Evolutionary conservation across 2,329 filamentous ascomycete species (phyloP).

Genomic region (Cryphonectria carpinicola): DNA sequence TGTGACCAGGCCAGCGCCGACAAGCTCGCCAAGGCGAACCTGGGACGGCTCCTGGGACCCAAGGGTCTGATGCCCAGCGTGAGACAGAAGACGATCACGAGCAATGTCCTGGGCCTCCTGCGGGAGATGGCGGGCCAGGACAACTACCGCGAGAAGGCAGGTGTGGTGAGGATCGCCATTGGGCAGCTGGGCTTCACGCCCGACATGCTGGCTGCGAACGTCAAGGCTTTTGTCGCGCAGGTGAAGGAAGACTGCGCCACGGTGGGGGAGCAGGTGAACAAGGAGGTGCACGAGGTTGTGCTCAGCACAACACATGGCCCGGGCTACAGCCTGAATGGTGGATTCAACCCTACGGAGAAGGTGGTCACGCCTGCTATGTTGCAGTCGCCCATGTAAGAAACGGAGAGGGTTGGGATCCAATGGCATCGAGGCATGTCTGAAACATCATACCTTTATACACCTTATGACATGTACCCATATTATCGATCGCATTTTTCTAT

Average conservation of each 20-base stretch:
- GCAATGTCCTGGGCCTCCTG: slow-evolving; percentile 74
- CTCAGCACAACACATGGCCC: slow-evolving; percentile 87
- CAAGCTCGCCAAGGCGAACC: slow-evolving; percentile 76
- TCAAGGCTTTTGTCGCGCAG: slow-evolving; percentile 74
- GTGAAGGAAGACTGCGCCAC: slow-evolving; percentile 77
- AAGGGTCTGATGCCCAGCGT: slow-evolving; percentile 88
- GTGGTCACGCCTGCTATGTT: slow-evolving; percentile 57
- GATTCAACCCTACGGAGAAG: slow-evolving; percentile 67
- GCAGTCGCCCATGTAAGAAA: slow-evolving; percentile 55
- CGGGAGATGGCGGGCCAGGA: slow-evolving; percentile 81
- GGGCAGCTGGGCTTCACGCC: slow-evolving; percentile 90
- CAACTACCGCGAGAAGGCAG: slow-evolving; percentile 83
- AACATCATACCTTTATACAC: background rate
- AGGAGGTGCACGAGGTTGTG: slow-evolving; percentile 76
- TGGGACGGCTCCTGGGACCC: slow-evolving; percentile 85
- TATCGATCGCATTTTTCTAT: background rate
- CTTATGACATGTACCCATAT: background rate
- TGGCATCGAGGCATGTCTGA: background rate
- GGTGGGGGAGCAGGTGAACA: slow-evolving; percentile 66
- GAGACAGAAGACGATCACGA: slow-evolving; percentile 88
- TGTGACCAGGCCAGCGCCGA: slow-evolving; percentile 79
- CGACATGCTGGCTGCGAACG: slow-evolving; percentile 81
- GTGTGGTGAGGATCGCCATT: slow-evolving; percentile 85
- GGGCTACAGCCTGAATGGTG: slow-evolving; percentile 83
- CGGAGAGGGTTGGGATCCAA: background rate